Evolutionary conservation across 2,329 filamentous ascomycete species (phyloP).

Genomic region (Penicillium corylophilum): DNA sequence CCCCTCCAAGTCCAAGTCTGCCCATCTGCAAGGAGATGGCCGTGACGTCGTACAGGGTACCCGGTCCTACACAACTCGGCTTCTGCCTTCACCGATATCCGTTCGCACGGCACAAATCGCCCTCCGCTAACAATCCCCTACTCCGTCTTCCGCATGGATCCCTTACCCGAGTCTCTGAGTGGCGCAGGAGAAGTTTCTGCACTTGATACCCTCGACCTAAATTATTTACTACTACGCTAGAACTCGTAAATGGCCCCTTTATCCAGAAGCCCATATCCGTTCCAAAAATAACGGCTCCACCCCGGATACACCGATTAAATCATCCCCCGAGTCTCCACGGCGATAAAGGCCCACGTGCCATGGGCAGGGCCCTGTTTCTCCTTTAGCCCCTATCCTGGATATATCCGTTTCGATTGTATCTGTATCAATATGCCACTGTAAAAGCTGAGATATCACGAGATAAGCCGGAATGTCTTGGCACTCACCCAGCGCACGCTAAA

Average conservation of each 20-base stretch:
- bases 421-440: too few species aligned
- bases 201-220: not conserved
- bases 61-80: not conserved
- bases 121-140: too few species aligned
- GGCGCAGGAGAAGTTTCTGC: not conserved
- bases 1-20: not conserved
- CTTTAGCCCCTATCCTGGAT: not conserved
- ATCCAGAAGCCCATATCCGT: not conserved
- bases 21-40: constrained; percentile 6
- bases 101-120: not conserved
- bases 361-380: not conserved
- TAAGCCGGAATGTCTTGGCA: too few species aligned
- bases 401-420: too few species aligned
- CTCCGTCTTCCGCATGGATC: too few species aligned
- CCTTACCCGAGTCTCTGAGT: not conserved
- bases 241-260: not conserved
- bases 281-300: constrained; percentile 14
- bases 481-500: too few species aligned
- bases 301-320: not conserved
- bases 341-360: not conserved
- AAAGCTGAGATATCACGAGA: too few species aligned
- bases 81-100: not conserved
- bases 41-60: constrained; percentile 5
- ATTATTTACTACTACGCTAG: not conserved
- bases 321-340: not conserved